These are phyloP conservation scores for Trichoderma harzianum DNA, from an alignment of 2,329 filamentous ascomycete species.

Conservation along the genomic window DNA sequence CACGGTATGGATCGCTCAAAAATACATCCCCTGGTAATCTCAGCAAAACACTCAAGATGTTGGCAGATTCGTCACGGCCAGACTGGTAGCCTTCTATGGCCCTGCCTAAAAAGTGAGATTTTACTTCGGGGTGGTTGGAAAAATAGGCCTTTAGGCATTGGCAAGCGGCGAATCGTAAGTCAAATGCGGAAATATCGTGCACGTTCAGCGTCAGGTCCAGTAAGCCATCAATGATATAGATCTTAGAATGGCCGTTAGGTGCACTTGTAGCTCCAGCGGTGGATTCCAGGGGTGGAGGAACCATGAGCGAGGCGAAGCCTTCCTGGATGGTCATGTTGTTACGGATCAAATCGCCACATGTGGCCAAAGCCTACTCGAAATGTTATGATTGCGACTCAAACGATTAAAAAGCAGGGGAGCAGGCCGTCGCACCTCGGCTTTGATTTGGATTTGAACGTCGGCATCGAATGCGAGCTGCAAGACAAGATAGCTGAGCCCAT, in stretches of 20 bases:
- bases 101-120: constrained; percentile 78
- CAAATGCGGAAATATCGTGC: constrained; percentile 64
- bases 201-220: constrained; percentile 76
- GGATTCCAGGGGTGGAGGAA: constrained; percentile 53
- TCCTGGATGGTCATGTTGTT: constrained; percentile 80
- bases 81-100: constrained; percentile 84
- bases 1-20: constrained; percentile 76
- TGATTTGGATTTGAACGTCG: constrained; percentile 70
- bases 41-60: constrained; percentile 81
- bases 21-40: constrained; percentile 58
- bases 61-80: constrained; percentile 77
- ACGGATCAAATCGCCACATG: constrained; percentile 84
- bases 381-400: constrained; percentile 17
- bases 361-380: constrained; percentile 63
- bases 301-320: constrained; percentile 81
- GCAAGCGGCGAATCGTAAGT: constrained; percentile 79
- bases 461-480: constrained; percentile 79
- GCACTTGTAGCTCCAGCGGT: constrained; percentile 37
- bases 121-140: constrained; percentile 73
- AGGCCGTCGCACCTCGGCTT: constrained; percentile 62
- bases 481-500: constrained; percentile 74
- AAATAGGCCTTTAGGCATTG: constrained; percentile 94
- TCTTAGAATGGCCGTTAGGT: constrained; percentile 53
- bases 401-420: neutral
- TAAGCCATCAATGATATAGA: constrained; percentile 92